Percentiles rank a stretch among this genome's conserved stretches.
Conservation (phyloP, 805 yeast genomes). For the Ogataea ramenticola region DNA sequence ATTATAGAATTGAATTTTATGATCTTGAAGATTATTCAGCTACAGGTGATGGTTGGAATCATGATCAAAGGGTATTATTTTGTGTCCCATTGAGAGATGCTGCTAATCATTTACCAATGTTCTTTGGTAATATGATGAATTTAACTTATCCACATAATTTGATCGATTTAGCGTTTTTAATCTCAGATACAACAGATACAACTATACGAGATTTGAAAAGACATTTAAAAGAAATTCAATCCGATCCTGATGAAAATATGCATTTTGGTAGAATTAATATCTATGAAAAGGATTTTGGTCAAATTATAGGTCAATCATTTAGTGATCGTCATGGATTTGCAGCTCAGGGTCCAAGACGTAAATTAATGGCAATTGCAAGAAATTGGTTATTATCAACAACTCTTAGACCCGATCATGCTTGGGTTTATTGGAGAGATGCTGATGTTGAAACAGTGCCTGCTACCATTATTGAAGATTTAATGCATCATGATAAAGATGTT, state of each 20-base stretch:
- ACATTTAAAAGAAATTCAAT: slow-evolving; percentile 57
- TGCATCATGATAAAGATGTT: slow-evolving; percentile 83
- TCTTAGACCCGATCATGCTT: slow-evolving; percentile 80
- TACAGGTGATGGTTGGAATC: slow-evolving; percentile 69
- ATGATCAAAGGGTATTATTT: slow-evolving; percentile 69
- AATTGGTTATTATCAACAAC: slow-evolving; percentile 87
- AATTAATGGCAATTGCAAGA: slow-evolving; percentile 89
- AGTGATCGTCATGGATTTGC: slow-evolving; percentile 89
- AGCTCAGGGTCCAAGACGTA: slow-evolving; percentile 90
- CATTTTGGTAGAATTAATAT: slow-evolving; percentile 80
- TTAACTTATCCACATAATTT: slow-evolving; percentile 83
- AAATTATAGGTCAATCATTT: slow-evolving; percentile 82
- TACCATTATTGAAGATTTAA: slow-evolving; percentile 78
- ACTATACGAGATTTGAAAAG: slow-evolving; percentile 63
- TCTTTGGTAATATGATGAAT: slow-evolving; percentile 72
- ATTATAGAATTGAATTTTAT: slow-evolving; percentile 51
- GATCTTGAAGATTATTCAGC: slow-evolving; percentile 66
- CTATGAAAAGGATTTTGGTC: slow-evolving; percentile 87
- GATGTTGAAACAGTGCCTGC: slow-evolving; percentile 84
- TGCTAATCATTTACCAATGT: slow-evolving; percentile 81
- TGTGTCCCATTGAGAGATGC: slow-evolving; percentile 93
- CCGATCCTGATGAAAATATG: slow-evolving; percentile 46
- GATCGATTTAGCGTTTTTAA: slow-evolving; percentile 77
- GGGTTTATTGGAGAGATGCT: slow-evolving; percentile 96
- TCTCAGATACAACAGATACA: slow-evolving; percentile 83